Evolutionary conservation across 306 rosid species (phyloP).

Genomic region (Casuarina glauca): DNA sequence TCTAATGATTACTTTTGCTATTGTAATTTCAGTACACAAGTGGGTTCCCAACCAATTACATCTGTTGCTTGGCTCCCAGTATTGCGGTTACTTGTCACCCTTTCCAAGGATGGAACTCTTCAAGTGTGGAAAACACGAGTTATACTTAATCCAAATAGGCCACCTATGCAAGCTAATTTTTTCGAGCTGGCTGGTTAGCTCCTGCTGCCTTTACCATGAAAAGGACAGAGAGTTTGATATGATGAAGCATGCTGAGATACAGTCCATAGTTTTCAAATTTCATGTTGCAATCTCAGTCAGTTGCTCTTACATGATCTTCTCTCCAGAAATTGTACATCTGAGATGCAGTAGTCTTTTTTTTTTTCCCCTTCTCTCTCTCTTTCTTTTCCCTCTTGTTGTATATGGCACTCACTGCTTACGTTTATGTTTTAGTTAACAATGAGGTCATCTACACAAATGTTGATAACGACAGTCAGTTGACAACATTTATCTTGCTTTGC

Average conservation of each 20-base stretch:
- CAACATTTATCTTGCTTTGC: conserved; percentile 10
- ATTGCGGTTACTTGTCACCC: conserved; percentile 82
- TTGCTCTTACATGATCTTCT: conserved; percentile 8
- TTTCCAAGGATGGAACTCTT: conserved; percentile 84
- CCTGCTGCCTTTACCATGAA: conserved; percentile 12
- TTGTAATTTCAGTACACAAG: conserved; percentile 82
- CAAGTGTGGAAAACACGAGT: conserved; percentile 96
- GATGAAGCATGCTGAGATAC: conserved; percentile 16
- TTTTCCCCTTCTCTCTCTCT: no score
- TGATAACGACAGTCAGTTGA: neutral
- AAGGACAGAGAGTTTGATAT: conserved; percentile 6
- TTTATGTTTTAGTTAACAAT: neutral
- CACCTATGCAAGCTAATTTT: conserved; percentile 84
- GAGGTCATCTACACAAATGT: conserved; percentile 2
- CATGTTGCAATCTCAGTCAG: neutral
- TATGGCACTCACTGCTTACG: conserved; percentile 8
- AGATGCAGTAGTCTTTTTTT: neutral
- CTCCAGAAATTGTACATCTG: neutral
- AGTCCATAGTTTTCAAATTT: conserved; percentile 2
- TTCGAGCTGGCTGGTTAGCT: conserved; percentile 91
- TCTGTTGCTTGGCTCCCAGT: conserved; percentile 90
- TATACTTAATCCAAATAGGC: conserved; percentile 70
- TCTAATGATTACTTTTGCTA: conserved; percentile 24
- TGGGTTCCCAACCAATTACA: conserved; percentile 89
- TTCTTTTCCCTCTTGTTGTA: neutral